Evolutionary conservation across 2,329 filamentous ascomycete genomes (phyloP), one percentile per base, ranked within the genome.

Genomic region (Colletotrichum truncatum): DNA sequence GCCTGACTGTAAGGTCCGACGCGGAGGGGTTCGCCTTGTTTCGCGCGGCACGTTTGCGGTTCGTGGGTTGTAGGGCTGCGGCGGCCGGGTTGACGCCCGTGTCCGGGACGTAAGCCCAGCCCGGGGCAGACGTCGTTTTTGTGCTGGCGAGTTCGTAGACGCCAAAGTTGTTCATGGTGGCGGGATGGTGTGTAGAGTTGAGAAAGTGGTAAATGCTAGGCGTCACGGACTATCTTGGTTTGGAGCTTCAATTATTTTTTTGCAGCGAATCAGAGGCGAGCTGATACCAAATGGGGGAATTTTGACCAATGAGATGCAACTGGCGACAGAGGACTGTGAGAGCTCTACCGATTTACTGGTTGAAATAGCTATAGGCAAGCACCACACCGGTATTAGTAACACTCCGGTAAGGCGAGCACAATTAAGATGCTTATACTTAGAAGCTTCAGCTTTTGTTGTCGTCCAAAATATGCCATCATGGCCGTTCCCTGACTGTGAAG

Each of bases 61-160:
- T 87, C 69, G 81, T 78, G 64, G 81, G 84, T 66, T 77, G 79
- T 68, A 82, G 78, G 65, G 84, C 83, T 53, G 81, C 76, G 70
- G 85, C 84, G 9, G 87, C 84, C 11, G 86, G 84, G 59, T 87
- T 84, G 60, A 86, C 84, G 41, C 77, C 85, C 75, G 87, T 89
- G 74, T 97, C 93, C 28, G 94, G 90, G 1, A 98, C 93, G 76
- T 97, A 97, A 11, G 93, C 93, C 91, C 94, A 98, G 73, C 95
- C 95, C 1, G 95, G 94, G 1, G 93, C 92, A 45, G 86, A 83
- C 45, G 88, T 87, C 14, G 89, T 89, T 67, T 88, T 89, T 26
- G 89, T 82, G 73, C 88, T 89, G 34, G 93, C 92, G 62, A 98
- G 83, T 71, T 97, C 91, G 78, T 97, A 90, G 72, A 98, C 93